Percentiles rank a stretch among this genome's conserved stretches.
phyloP scores from a whole-genome alignment of 345 rosid genomes.

The Gossypium herbaceum region DNA sequence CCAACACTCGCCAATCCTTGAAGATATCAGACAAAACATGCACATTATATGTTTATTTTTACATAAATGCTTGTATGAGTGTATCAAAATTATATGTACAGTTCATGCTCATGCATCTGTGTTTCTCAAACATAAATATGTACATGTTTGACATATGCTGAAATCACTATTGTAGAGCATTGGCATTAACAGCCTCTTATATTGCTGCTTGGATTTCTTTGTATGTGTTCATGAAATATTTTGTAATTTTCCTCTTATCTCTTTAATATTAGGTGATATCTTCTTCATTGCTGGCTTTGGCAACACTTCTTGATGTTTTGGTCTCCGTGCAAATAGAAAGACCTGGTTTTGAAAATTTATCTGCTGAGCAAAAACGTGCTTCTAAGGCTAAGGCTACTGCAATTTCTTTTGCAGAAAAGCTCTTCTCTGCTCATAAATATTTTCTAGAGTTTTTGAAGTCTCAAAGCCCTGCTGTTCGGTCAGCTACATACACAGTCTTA shows the following conservation, averaged over 20 bases:
- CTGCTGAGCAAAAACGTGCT: constrained; percentile 58
- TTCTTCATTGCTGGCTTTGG: constrained; percentile 80
- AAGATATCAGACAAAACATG: background rate
- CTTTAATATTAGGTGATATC: constrained; percentile 62
- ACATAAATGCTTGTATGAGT: background rate
- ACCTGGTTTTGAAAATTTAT: constrained; percentile 52
- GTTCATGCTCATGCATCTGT: background rate
- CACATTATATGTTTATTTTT: background rate
- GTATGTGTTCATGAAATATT: background rate
- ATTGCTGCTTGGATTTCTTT: background rate
- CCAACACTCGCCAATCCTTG: background rate
- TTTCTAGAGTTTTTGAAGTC: constrained; percentile 77
- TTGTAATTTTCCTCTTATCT: constrained; percentile 17
- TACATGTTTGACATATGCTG: background rate
- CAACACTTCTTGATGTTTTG: constrained; percentile 77
- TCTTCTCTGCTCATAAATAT: constrained; percentile 64
- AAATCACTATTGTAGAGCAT: background rate
- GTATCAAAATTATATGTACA: background rate
- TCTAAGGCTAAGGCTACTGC: constrained; percentile 73
- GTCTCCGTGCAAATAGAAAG: constrained; percentile 44
- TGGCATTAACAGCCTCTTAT: background rate
- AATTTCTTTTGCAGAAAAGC: constrained; percentile 66
- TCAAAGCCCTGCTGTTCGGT: constrained; percentile 60
- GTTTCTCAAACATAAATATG: background rate
- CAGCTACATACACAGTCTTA: constrained; percentile 70